Base-by-base conservation (phyloP, 805 yeast genomes). In the Pichia paraexigua region DNA sequence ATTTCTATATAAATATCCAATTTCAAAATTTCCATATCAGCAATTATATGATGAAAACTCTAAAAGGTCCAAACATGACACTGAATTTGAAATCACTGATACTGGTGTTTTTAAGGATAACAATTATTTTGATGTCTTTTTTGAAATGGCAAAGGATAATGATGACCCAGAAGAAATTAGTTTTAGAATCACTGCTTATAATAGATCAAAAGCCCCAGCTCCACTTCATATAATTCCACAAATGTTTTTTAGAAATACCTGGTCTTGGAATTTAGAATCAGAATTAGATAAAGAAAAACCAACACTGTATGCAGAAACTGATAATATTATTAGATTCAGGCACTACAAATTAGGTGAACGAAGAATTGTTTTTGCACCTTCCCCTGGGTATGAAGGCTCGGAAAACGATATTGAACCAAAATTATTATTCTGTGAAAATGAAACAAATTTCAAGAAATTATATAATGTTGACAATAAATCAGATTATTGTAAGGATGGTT, bases 1-100 rank as follows among this genome's bases (percentile, higher is more conserved):
- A 72, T 88, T 83, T 60, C 74, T 88, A 53, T 90, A 90, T 77
- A 91, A 91, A 72, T 90, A 90, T 64, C 96, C 97, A n/a, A 95
- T 88, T 58, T 71, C 73, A 40, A 80, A 81, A 68, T 90, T 79
- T 67, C 97, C 97, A 0, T 90, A 90, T 68, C 75, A 86, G 62
- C 75, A 88, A 60, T 71, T 90, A 63, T 77, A 84, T 39, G 77
- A 75, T 46, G 86, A 80, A 60, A 87, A 85, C 60, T 81, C 77
- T 13, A 74, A 78, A 58, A 74, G 95, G 53, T 70, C 82, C 27
- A 80, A 90, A 53, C 59, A 68, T 28, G 95, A 89, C 57, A 71
- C 73, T 35, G 97, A 90, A 70, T 90, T 71, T 65, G 97, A 90
- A 68, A 71, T 90, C 52, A 73, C 80, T n/a, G 96, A 90, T 63